Base-by-base conservation (phyloP, 805 yeast species). In the Yamadazyma nakazawae region DNA sequence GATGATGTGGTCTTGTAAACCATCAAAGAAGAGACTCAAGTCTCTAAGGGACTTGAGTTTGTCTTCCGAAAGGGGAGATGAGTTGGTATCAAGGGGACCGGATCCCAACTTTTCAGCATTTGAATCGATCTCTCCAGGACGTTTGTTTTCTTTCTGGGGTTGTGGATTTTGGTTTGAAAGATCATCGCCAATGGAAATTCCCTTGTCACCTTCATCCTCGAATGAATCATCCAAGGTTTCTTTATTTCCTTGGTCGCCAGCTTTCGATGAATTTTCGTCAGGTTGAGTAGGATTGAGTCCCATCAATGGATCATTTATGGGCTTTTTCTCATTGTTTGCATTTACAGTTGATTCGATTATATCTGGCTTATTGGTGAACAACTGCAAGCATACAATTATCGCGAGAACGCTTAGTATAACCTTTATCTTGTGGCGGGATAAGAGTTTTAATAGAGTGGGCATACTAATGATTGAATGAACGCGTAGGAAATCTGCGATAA, bases 1-100 rank as follows among this genome's bases (percentile, higher is more conserved):
- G 13, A 81, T 77, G 2, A 51, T 59, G 52, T 54, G 75, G 45
- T 53, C 57, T 40, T 56, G 70, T 40, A 68, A 51, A 12, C 58
- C 62, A 18, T 62, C 55, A 43, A 76, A 67, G 49, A 72, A 67
- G 1, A 60, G 53, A 2, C 63, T 48, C 37, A 55, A 60, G 51
- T 66, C 67, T n/a, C 49, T 41, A 10, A 52, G 35, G 8, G 52
- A 41, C 17, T 25, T 19, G 13, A 43, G 28, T 13, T 28, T 7
- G 24, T 21, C 24, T 21, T 21, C 24, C 6, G 24, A 21, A 21
- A 21, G 24, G 24, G 24, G 24, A 21, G 24, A 7, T 21, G 24
- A 21, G 7, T 21, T 21, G 24, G 24, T 21, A 21, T 21, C 24
- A 21, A 5, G 24, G 7, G 24, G 7, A 21, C 7, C 7, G 7